Evolutionary conservation across 768 basidiomycete species (phyloP), one percentile per base, ranked within the genome.

Genomic region (Termitomyces sp.): DNA sequence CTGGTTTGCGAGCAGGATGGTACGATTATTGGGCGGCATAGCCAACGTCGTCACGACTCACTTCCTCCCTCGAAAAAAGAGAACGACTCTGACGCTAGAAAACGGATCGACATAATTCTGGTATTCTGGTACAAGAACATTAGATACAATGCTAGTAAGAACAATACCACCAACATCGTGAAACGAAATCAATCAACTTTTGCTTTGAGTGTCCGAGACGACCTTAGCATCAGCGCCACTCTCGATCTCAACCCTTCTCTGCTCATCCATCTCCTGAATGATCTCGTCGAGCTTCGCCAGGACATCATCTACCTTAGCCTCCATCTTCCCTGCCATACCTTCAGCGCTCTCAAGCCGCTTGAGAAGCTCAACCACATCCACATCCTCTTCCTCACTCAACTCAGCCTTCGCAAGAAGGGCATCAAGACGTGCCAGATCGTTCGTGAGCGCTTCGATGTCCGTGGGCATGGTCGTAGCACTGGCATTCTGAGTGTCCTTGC

Each of bases 251-350:
- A 7, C 9, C 8, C 48, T 34, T 27, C 46, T 44, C 14, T 57
- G 60, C 33, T 36, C 45, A 55, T 81, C 80, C 22, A 89, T 70
- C 12, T 68, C 69, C 5, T 70, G 69, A 16, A 91, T 66, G 8
- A 91, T 70, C 12, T 61, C 63, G 66, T 90, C 86, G 58, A 91
- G 70, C 51, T 81, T 82, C 44, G 67, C 78, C 53, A 92, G 71
- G 34, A 92, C 72, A 20, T 67, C 76, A 65, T 92, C 88, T 42
- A 92, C 71, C 61, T 79, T 82, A 56, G 68, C 67, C 65, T 91
- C 90, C 46, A 92, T 77, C 2, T 78, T 84, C 33, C 74, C 67
- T 3, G 88, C 89, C 61, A 90, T 66, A 33, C 76, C 77, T 61
- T 85, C 78, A 5, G 87, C 88, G 18, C 68, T 67, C 32, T 87